phyloP scores from a whole-genome alignment of 2,329 filamentous ascomycete genomes.

The Pseudocercospora fuligena region DNA sequence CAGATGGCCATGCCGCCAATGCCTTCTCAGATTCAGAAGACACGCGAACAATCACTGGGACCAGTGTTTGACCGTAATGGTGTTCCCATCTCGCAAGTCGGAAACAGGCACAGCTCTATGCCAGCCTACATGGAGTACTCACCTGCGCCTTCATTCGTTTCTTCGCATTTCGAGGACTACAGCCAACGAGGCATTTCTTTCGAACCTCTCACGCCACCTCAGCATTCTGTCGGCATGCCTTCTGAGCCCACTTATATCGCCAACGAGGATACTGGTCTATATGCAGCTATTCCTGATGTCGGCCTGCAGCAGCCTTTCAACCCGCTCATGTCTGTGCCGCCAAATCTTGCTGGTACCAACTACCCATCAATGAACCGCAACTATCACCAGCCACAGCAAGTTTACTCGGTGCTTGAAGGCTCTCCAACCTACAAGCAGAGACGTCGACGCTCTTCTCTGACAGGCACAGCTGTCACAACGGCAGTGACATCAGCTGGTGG shows the following conservation, averaged over 20 bases:
- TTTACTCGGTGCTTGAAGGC: constrained; percentile 88
- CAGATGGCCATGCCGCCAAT: constrained; percentile 74
- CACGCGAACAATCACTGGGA: constrained; percentile 79
- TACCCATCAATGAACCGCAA: constrained; percentile 72
- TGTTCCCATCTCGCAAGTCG: constrained; percentile 78
- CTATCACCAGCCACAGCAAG: constrained; percentile 78
- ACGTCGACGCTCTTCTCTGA: constrained; percentile 89
- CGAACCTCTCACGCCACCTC: constrained; percentile 94
- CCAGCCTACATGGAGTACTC: constrained; percentile 98
- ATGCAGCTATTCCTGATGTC: constrained; percentile 92
- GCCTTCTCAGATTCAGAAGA: constrained; percentile 76
- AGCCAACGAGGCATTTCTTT: constrained; percentile 95
- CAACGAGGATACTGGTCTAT: constrained; percentile 95
- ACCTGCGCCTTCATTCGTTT: constrained; percentile 94
- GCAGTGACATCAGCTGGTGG: constrained; percentile 53
- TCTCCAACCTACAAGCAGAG: constrained; percentile 99
- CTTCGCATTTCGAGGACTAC: constrained; percentile 98
- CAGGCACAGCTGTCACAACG: constrained; percentile 70
- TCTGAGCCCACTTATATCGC: constrained; percentile 95
- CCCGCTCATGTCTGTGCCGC: constrained; percentile 88
- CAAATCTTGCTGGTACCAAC: constrained; percentile 78
- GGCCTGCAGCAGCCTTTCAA: constrained; percentile 76
- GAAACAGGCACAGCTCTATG: constrained; percentile 98
- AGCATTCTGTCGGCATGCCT: constrained; percentile 82
- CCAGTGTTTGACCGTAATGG: constrained; percentile 87